Percentiles rank a stretch among this genome's conserved stretches.
Conservation (phyloP, 2,329 filamentous ascomycete species). For the Teratosphaeriaceae sp. region DNA sequence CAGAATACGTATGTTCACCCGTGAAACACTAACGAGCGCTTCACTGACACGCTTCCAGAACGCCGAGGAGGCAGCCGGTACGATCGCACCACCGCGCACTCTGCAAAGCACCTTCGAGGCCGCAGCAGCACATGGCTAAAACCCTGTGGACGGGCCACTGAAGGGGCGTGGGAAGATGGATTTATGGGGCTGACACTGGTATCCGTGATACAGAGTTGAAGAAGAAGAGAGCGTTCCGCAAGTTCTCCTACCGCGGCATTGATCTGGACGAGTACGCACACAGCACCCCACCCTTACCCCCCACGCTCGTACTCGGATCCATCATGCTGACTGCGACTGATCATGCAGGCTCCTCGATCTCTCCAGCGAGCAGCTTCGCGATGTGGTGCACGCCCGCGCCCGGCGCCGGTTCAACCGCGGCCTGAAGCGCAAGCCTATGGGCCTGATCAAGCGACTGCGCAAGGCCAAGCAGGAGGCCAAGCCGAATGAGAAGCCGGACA, state of each 20-base stretch:
- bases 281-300: constrained; percentile 3
- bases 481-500: constrained; percentile 99
- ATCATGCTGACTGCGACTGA: not conserved
- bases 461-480: constrained; percentile 98
- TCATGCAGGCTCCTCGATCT: constrained; percentile 85
- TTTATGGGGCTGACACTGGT: constrained; percentile 29
- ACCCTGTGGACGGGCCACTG: constrained; percentile 36
- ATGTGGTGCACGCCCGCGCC: constrained; percentile 98
- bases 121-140: constrained; percentile 25
- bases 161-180: constrained; percentile 34
- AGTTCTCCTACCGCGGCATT: constrained; percentile 99
- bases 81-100: constrained; percentile 26
- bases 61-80: constrained; percentile 89
- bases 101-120: constrained; percentile 20
- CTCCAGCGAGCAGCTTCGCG: constrained; percentile 94
- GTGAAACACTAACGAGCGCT: constrained; percentile 21
- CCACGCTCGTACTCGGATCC: no score
- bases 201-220: constrained; percentile 67
- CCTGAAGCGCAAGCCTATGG: constrained; percentile 99
- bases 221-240: constrained; percentile 99
- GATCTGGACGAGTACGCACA: constrained; percentile 93
- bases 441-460: constrained; percentile 99
- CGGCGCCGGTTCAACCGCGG: constrained; percentile 99
- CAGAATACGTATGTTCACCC: constrained; percentile 67
- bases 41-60: constrained; percentile 53